phyloP scores from a whole-genome alignment of 78 protist species.

The Cyanophora paradoxa region DNA sequence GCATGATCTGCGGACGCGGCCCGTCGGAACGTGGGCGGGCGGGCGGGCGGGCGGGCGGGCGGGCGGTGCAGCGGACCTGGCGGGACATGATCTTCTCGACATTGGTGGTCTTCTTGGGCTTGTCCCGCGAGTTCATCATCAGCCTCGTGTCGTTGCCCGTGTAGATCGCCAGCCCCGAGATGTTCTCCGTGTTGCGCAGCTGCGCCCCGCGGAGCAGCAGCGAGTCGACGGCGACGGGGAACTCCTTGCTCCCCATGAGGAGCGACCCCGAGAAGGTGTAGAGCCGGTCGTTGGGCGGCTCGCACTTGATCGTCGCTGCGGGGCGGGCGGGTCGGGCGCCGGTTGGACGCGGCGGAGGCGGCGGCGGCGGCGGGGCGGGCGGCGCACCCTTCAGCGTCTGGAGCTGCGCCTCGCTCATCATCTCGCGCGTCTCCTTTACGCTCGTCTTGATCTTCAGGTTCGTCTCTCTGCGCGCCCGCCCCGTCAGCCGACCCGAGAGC shows the following conservation, averaged over 20 bases:
- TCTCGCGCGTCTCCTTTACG: background rate
- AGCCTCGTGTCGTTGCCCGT: slow-evolving; percentile 57
- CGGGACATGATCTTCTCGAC: background rate
- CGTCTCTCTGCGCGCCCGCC: slow-evolving; percentile 25
- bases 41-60: too few species aligned
- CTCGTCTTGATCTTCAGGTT: slow-evolving; percentile 39
- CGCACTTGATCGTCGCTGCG: slow-evolving; percentile 2
- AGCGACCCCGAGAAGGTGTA: slow-evolving; percentile 6
- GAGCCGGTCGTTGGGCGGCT: slow-evolving; percentile 28
- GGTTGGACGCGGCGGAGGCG: too few species aligned
- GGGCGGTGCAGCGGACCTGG: too few species aligned
- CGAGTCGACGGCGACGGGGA: background rate
- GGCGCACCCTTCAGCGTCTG: background rate
- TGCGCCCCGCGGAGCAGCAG: slow-evolving; percentile 23
- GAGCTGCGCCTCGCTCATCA: background rate
- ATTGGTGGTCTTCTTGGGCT: background rate
- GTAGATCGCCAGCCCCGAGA: slow-evolving; percentile 41
- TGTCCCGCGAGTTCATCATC: background rate
- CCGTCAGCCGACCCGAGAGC: too few species aligned
- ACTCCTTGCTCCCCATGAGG: background rate
- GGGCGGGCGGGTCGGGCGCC: too few species aligned
- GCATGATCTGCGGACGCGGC: too few species aligned
- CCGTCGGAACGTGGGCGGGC: too few species aligned
- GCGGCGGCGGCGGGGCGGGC: too few species aligned
- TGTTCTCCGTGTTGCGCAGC: slow-evolving; percentile 76